Evolutionary conservation across 805 yeast species (phyloP).

Genomic region (Myxozyma geophila): DNA sequence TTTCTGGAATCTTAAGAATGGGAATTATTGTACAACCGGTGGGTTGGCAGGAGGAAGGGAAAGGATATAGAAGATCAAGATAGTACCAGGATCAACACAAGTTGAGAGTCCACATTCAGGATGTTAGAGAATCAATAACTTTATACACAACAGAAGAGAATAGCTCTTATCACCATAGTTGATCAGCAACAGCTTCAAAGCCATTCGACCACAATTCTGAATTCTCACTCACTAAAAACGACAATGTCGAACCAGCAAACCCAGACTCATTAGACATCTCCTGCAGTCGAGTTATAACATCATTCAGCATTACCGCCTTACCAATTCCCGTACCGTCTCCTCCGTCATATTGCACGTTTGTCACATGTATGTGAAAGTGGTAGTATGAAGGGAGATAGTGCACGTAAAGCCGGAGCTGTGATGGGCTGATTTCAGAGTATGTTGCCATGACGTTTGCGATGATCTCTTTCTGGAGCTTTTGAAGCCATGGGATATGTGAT

Average conservation of each 20-base stretch:
- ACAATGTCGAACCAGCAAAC: conserved; percentile 59
- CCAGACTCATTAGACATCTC: conserved; percentile 58
- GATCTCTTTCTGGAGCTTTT: conserved; percentile 53
- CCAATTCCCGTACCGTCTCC: conserved; percentile 76
- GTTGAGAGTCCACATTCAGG: no score
- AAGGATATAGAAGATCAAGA: no score
- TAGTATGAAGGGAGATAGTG: conserved; percentile 96
- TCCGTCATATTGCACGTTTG: conserved; percentile 67
- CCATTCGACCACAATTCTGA: conserved; percentile 68
- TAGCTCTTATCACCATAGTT: not conserved
- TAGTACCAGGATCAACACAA: no score
- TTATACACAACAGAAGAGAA: no score
- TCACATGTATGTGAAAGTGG: conserved; percentile 92
- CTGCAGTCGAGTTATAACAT: conserved; percentile 72
- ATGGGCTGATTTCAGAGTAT: conserved; percentile 52
- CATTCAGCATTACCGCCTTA: conserved; percentile 80
- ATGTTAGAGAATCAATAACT: no score
- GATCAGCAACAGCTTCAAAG: conserved; percentile 10
- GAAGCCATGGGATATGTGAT: conserved; percentile 64
- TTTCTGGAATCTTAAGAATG: no score
- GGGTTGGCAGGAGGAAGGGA: no score
- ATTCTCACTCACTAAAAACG: conserved; percentile 73
- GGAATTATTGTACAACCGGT: no score
- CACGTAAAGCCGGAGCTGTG: conserved; percentile 73
- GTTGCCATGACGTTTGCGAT: conserved; percentile 52